Percentiles rank a stretch among this genome's conserved stretches.
These are phyloP conservation scores for Pyrus hybrid DNA, from an alignment of 331 rosid genomes.

Conservation along the genomic window DNA sequence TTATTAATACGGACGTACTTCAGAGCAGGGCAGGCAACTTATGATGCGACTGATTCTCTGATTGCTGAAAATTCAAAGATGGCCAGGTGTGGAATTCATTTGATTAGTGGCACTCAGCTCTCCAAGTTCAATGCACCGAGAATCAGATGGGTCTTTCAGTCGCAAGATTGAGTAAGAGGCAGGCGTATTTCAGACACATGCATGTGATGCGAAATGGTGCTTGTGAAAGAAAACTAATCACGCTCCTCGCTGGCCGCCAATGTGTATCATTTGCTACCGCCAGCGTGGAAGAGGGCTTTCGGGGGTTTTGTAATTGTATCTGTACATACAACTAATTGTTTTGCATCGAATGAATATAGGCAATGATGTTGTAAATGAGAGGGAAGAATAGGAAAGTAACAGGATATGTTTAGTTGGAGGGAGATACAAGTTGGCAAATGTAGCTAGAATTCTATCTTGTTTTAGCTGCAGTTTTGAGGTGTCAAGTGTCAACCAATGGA, in stretches of 20 bases:
- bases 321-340: conserved; percentile 44
- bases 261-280: conserved; percentile 15
- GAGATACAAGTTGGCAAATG: conserved; percentile 13
- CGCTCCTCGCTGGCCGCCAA: not conserved
- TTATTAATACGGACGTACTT: not conserved
- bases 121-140: conserved; percentile 16
- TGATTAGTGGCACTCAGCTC: not conserved
- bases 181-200: not conserved
- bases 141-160: not conserved
- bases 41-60: conserved; percentile 3
- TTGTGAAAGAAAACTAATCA: not conserved
- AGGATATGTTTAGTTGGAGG: conserved; percentile 37
- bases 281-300: conserved; percentile 31
- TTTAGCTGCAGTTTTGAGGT: conserved; percentile 33
- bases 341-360: conserved; percentile 40
- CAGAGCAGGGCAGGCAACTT: conserved; percentile 17
- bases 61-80: conserved; percentile 8
- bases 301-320: conserved; percentile 26
- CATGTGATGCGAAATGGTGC: not conserved
- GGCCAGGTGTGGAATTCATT: conserved; percentile 1
- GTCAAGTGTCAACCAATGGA: not conserved
- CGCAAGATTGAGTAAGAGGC: not conserved
- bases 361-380: conserved; percentile 43
- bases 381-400: conserved; percentile 37
- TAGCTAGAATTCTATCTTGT: conserved; percentile 7